Evolutionary conservation across 2,329 filamentous ascomycete species (phyloP), one percentile per base, ranked within the genome.

Genomic region (Reticulascus tulasneorum): DNA sequence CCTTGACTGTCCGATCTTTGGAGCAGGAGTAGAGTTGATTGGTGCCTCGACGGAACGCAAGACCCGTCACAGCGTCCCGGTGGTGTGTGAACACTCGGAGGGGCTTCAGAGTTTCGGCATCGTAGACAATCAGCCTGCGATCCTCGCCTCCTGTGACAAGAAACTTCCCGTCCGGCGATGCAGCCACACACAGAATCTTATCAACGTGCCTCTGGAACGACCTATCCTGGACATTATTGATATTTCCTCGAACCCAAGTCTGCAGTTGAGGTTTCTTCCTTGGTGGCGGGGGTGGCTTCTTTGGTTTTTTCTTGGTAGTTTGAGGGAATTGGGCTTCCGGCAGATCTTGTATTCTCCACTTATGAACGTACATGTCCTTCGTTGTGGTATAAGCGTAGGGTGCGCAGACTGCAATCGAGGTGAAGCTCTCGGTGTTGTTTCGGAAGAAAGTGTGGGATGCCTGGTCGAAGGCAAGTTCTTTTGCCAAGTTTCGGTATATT

Each of bases 11-110:
- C 26, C 93, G 79, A 62, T 98, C 93, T 53, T 84, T 86, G 35
- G 87, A 93, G 39, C 85, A 84, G 4, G 88, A 94, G 66, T 94
- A 98, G 15, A 98, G 68, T 62, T 96, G 90, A 54, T 96, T 94
- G 12, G 86, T 90, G 32, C 85, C 86, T 44, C 86, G 75, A 23
- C 89, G 82, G 58, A 98, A 98, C 1, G 83, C 84, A 13, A 98
- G 69, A 1, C 84, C 83, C 7, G 86, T 91, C 33, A 98, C 80
- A 12, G 87, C 77, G 53, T 94, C 93, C 42, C 93, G 80, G 64
- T 98, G 93, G 42, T 95, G 88, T n/a, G 79, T 81, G 59, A 97
- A 94, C 4, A 91, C 80, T 49, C 84, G 84, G 48, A 94, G 64
- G 1, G 88, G 86, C 34, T 77, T 84, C 31, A 98, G 72, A 1